Percentiles rank a stretch among this genome's conserved stretches.
Evolutionary conservation across 176 grass and related monocot genomes (phyloP).

Genomic region (Alopecurus myosuroides): DNA sequence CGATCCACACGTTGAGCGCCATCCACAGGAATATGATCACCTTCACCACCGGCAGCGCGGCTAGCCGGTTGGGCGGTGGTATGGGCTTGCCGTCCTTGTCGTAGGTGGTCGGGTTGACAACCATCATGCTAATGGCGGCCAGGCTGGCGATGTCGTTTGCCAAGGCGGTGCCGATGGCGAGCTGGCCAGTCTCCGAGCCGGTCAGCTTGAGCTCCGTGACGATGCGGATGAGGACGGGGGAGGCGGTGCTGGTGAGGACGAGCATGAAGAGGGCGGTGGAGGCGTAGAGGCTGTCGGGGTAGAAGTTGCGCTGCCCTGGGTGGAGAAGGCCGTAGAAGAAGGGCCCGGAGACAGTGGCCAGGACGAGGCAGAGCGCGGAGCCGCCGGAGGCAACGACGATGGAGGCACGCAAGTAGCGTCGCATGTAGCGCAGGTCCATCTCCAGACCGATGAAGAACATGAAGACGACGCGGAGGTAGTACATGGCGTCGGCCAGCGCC

Average conservation of each 20-base stretch:
- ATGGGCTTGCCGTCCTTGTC: neutral
- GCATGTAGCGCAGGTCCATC: slow-evolving; percentile 59
- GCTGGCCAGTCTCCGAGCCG: slow-evolving; percentile 54
- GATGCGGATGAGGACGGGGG: slow-evolving; percentile 65
- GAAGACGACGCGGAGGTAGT: slow-evolving; percentile 49
- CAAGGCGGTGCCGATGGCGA: slow-evolving; percentile 59
- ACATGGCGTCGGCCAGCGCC: slow-evolving; percentile 22
- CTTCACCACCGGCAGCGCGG: neutral
- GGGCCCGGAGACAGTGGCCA: neutral
- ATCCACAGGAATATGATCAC: neutral
- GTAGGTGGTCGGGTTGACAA: slow-evolving; percentile 5
- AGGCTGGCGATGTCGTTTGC: slow-evolving; percentile 58
- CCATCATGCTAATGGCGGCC: slow-evolving; percentile 8
- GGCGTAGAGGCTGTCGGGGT: slow-evolving; percentile 18
- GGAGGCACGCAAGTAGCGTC: slow-evolving; percentile 37
- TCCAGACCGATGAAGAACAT: slow-evolving; percentile 73
- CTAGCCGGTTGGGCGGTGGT: neutral
- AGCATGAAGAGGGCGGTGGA: slow-evolving; percentile 30
- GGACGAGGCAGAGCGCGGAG: slow-evolving; percentile 20
- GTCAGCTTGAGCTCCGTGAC: slow-evolving; percentile 79
- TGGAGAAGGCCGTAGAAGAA: slow-evolving; percentile 35
- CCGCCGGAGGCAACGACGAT: slow-evolving; percentile 22
- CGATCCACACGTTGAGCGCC: neutral
- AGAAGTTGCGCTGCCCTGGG: neutral
- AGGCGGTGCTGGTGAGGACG: slow-evolving; percentile 59